Evolutionary conservation across 2,329 filamentous ascomycete species (phyloP).

Genomic region (Paecilomyces niveus): DNA sequence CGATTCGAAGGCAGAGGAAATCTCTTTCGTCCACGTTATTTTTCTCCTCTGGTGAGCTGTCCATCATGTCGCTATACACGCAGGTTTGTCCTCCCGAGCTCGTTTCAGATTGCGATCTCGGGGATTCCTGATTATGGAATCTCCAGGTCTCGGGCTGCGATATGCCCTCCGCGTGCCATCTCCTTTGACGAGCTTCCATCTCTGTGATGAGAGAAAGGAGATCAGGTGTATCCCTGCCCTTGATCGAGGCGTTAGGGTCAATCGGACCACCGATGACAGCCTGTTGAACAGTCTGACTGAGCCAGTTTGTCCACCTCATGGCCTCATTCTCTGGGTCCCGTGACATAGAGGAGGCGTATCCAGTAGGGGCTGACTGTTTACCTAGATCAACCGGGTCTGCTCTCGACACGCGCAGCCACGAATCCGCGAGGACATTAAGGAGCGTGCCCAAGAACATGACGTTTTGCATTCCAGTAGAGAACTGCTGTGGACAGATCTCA

Average conservation of each 20-base stretch:
- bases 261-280: conserved; percentile 27
- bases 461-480: conserved; percentile 38
- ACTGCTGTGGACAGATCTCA: conserved; percentile 32
- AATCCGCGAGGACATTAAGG: conserved; percentile 37
- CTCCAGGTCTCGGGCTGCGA: not conserved
- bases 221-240: conserved; percentile 26
- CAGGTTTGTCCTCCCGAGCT: no score
- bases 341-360: conserved; percentile 19
- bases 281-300: conserved; percentile 29
- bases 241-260: conserved; percentile 13
- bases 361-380: conserved; percentile 23
- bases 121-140: not conserved
- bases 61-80: not conserved
- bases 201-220: conserved; percentile 32
- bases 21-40: conserved; percentile 18
- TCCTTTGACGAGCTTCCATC: conserved; percentile 35
- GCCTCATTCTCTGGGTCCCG: conserved; percentile 19
- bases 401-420: conserved; percentile 35
- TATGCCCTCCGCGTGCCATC: conserved; percentile 27
- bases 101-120: conserved; percentile 6
- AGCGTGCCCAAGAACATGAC: conserved; percentile 41
- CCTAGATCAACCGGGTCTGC: conserved; percentile 30
- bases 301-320: conserved; percentile 30
- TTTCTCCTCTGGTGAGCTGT: conserved; percentile 1
- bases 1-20: conserved; percentile 26